Evolutionary conservation across 345 rosid genomes (phyloP).

Genomic region (Ceriops decandra): DNA sequence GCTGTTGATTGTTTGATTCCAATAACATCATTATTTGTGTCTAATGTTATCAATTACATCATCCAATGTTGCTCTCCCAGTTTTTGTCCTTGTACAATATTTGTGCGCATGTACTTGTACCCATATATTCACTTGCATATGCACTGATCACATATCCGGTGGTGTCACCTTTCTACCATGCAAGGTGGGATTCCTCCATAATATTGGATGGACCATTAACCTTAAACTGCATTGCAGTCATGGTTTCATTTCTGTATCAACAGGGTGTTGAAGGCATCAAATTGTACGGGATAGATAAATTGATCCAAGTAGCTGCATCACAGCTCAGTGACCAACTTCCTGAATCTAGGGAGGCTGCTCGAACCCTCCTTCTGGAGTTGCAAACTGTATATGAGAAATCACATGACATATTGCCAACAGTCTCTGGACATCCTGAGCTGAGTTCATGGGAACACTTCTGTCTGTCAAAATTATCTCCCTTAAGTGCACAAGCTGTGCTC

Average conservation of each 20-base stretch:
- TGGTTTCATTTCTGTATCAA: constrained; percentile 8
- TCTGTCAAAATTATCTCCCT: constrained; percentile 69
- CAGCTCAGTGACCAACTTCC: constrained; percentile 96
- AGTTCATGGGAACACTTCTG: constrained; percentile 82
- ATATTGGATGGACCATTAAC: no score
- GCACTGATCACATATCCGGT: no score
- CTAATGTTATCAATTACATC: no score
- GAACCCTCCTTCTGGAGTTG: constrained; percentile 73
- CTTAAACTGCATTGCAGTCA: not conserved
- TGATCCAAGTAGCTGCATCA: constrained; percentile 76
- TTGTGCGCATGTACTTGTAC: no score
- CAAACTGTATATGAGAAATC: constrained; percentile 68
- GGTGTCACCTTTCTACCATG: no score
- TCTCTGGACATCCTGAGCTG: constrained; percentile 42
- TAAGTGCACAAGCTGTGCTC: constrained; percentile 88
- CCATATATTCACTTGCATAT: no score
- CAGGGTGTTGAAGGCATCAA: constrained; percentile 87
- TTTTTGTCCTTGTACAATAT: no score
- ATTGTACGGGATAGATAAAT: constrained; percentile 74
- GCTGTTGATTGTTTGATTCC: no score
- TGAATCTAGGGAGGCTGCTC: constrained; percentile 92
- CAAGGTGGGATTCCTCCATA: no score
- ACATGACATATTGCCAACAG: constrained; percentile 23
- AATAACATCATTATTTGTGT: no score
- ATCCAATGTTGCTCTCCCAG: no score